Evolutionary conservation across 2,329 filamentous ascomycete species (phyloP).

Genomic region (Chalara sp.): DNA sequence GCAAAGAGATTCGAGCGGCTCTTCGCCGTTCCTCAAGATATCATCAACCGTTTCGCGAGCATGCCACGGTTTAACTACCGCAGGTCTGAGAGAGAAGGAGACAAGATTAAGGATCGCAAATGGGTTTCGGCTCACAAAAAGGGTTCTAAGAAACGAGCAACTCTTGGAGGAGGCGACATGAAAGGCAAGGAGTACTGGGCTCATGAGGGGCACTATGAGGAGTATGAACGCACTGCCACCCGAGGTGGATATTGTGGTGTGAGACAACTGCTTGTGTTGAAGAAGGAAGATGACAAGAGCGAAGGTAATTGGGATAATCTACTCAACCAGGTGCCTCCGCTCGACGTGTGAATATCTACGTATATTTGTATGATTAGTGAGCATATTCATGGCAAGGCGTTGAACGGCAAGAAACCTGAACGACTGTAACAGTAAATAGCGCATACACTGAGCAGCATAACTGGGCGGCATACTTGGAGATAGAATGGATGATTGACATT

Average conservation of each 20-base stretch:
- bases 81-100: constrained; percentile 50
- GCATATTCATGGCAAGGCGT: too few relatives aligned
- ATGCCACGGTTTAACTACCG: constrained; percentile 56
- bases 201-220: constrained; percentile 30
- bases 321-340: constrained; percentile 19
- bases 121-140: constrained; percentile 34
- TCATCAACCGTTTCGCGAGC: constrained; percentile 48
- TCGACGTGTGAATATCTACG: constrained; percentile 10
- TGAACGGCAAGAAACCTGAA: too few relatives aligned
- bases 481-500: too few relatives aligned
- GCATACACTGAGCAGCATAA: too few relatives aligned
- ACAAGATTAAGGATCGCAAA: constrained; percentile 42
- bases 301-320: constrained; percentile 28
- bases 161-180: constrained; percentile 12
- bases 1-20: constrained; percentile 61
- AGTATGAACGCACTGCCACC: constrained; percentile 37
- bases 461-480: too few relatives aligned
- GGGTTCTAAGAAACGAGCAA: constrained; percentile 18
- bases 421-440: too few relatives aligned
- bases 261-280: constrained; percentile 43
- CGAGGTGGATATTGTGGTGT: constrained; percentile 51
- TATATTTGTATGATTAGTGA: neutral
- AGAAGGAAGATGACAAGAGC: constrained; percentile 15
- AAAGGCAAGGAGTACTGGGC: constrained; percentile 20
- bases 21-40: constrained; percentile 49